Conservation (phyloP, 139 green algal species). For the Coccomyxa sp. region DNA sequence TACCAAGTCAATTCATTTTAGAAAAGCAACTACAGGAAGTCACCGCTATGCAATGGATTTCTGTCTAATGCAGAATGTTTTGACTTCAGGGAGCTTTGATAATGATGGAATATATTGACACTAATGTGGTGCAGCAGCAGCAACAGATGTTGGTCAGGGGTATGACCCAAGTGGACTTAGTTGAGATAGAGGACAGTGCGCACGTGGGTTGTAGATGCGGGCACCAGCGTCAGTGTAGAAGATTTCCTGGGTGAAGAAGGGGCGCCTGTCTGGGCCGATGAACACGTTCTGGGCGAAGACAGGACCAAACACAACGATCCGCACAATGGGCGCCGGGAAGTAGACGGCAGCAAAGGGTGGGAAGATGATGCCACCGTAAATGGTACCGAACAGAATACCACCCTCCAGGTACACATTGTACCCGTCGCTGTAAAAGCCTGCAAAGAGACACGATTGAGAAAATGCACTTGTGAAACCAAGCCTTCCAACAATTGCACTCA, state of each 20-base stretch:
- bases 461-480: no score
- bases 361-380: background rate
- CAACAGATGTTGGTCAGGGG: background rate
- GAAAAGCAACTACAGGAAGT: background rate
- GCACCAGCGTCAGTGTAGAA: background rate
- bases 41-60: background rate
- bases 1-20: background rate
- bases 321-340: background rate
- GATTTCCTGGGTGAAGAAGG: background rate
- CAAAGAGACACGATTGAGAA: no score
- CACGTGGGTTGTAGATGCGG: background rate
- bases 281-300: background rate
- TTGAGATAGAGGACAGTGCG: background rate
- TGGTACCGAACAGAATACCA: background rate
- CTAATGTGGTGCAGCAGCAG: no score
- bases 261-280: background rate
- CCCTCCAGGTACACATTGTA: background rate
- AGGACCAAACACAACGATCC: background rate
- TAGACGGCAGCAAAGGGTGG: background rate
- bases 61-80: background rate
- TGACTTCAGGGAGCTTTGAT: no score
- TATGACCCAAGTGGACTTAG: background rate
- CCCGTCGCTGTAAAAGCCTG: background rate
- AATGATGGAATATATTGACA: no score
- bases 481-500: no score